Evolutionary conservation across 257 asterid genomes (phyloP), one percentile per base, ranked within the genome.

Genomic region (Penstemon eatonii): DNA sequence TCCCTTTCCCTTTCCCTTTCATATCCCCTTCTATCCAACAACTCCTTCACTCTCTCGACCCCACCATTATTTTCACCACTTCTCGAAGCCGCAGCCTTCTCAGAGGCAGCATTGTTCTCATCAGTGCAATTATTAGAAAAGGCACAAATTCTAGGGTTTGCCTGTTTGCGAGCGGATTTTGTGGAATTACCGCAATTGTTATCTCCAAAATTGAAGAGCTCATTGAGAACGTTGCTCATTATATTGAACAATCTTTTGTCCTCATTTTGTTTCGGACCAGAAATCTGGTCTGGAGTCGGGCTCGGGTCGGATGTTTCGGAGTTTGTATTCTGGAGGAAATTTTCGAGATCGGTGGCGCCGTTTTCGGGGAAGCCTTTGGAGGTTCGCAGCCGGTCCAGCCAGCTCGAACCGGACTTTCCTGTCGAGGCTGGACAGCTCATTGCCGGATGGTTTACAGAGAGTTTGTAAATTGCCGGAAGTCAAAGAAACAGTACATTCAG

Each of bases 301-400:
- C 36, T 39, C 4, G 71, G 67, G 13, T 4, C 40, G 38, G 62
- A 55, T 37, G 38, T n/a, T 61, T 70, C 57, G 25, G 67, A 63
- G 64, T 41, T 56, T n/a, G 86, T 66, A 41, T 37, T 78, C 39
- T 71, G 84, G 65, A 83, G 72, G 66, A 89, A 89, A 36, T 80
- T 76, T 4, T 85, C 96, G 81, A 87, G 89, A 73, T 85, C 86
- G 69, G 76, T 3, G 60, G 73, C 70, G 52, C 68, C 68, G 60
- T 73, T 75, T 41, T 79, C 73, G 41, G 85, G 77, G 81, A 93
- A 83, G 51, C 99, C 95, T 73, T 82, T 90, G 62, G 97, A 85
- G 18, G 80, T 84, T 38, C 95, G 88, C 73, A 90, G 83, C 66
- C 95, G 94, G 69, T 88, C 90, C 65, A 88, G 84, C 97, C 98